Evolutionary conservation across 805 yeast genomes (phyloP), one percentile per base, ranked within the genome.

Genomic region (Ogataea siamensis): DNA sequence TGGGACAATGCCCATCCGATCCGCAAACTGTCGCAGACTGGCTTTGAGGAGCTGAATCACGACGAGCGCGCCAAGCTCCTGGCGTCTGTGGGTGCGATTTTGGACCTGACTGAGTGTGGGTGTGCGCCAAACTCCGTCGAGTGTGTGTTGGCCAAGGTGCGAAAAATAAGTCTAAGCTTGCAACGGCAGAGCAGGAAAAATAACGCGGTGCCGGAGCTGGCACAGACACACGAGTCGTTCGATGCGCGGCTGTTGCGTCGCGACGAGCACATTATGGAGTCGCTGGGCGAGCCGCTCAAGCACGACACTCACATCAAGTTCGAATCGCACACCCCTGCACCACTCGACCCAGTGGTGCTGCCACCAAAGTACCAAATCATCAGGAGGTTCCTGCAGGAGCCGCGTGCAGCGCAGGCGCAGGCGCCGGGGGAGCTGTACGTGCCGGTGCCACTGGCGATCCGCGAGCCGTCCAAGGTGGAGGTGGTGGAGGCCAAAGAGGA

Each of bases 1-100:
- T 91, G 96, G 95, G 95, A 88, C 54, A 55, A 62, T 3, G 46
- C 65, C 12, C 96, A 88, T 56, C 95, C 97, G 2, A 83, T 87
- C 25, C 63, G 67, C 37, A 70, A 71, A 46, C 62, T 83, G 38
- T 66, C 73, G 17, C 59, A 64, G 17, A 65, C 72, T n/a, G 61
- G 52, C 23, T 76, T 80, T 55, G 87, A 81, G 33, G 71, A 71
- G 16, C 62, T 83, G 18, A 50, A 66, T 5, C 77, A 76, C 28
- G 62, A 66, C 1, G 78, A 76, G 38, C 78, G 77, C 48, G 70
- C 76, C 3, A 63, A 70, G 12, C 54, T 84, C 31, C 74, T 83
- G 2, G 70, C 78, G 17, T 76, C 84, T 5, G 67, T 83, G 16
- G 87, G 81, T 46, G 73, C 78, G 4, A 64, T 85, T 8, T 60